A percentile compares a stretch with the other conserved stretches of the same genome.
These are phyloP conservation scores for Aethionema arabicum DNA, from an alignment of 345 rosid genomes.

Conservation along the genomic window DNA sequence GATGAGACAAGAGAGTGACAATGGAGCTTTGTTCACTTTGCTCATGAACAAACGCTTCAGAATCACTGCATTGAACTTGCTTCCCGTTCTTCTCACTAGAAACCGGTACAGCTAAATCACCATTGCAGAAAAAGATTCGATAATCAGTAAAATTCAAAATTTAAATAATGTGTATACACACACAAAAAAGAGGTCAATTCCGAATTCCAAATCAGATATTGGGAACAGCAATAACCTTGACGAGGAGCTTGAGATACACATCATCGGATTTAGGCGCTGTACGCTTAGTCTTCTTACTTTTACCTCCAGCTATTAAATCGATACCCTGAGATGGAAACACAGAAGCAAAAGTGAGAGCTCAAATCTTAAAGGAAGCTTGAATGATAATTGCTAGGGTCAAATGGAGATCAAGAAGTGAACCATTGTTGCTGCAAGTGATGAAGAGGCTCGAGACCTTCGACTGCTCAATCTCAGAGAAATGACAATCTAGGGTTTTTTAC, in stretches of 20 bases:
- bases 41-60: slow-evolving; percentile 96
- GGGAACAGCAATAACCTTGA: slow-evolving; percentile 52
- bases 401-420: not conserved
- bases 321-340: slow-evolving; percentile 55
- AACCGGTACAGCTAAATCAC: slow-evolving; percentile 69
- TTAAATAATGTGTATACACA: no score
- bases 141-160: not conserved
- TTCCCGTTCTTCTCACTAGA: slow-evolving; percentile 81
- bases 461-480: not conserved
- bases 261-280: slow-evolving; percentile 90
- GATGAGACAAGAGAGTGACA: slow-evolving; percentile 76
- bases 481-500: not conserved
- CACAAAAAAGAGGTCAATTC: no score
- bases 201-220: no score
- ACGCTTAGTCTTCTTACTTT: slow-evolving; percentile 86
- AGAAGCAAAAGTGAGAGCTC: not conserved
- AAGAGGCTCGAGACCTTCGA: not conserved
- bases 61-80: slow-evolving; percentile 91
- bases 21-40: slow-evolving; percentile 84
- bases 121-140: not conserved
- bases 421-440: not conserved
- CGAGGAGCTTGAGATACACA: slow-evolving; percentile 90
- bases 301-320: slow-evolving; percentile 92
- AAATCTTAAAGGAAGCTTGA: not conserved
- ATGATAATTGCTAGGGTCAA: not conserved